Evolutionary conservation across 176 grass and related monocot genomes (phyloP).

Genomic region (Paspalum vaginatum): DNA sequence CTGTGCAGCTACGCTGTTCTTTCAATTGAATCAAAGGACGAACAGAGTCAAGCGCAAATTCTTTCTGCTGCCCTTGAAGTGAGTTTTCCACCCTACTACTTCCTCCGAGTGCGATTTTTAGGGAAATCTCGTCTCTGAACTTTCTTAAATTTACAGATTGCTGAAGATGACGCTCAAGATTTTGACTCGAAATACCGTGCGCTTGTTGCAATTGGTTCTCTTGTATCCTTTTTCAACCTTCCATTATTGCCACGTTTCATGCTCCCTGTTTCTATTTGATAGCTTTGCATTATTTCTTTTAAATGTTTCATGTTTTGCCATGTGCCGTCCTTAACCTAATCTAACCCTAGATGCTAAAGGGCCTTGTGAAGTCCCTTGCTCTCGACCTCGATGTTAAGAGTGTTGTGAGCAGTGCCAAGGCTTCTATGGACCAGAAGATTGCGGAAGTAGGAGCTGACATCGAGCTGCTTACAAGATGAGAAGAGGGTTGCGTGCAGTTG

Average conservation of each 20-base stretch:
- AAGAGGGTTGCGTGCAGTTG: background rate
- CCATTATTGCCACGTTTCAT: background rate
- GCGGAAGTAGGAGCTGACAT: conserved; percentile 82
- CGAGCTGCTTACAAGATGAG: conserved; percentile 72
- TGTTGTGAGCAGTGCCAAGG: conserved; percentile 62
- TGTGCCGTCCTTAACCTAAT: conserved; percentile 51
- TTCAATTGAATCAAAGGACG: conserved; percentile 81
- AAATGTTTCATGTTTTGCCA: conserved; percentile 10
- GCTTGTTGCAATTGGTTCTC: conserved; percentile 83
- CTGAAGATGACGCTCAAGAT: conserved; percentile 82
- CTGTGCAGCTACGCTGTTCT: conserved; percentile 81
- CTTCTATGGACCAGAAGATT: conserved; percentile 76
- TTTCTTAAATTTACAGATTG: conserved; percentile 71
- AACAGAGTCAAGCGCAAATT: conserved; percentile 87
- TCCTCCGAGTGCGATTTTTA: background rate
- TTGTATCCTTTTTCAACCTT: conserved; percentile 80
- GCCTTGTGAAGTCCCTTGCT: conserved; percentile 85
- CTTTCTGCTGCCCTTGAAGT: conserved; percentile 90
- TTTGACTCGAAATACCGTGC: conserved; percentile 79
- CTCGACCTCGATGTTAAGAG: conserved; percentile 85
- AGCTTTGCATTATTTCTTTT: background rate
- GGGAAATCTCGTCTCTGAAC: conserved; percentile 20
- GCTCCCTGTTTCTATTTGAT: conserved; percentile 8
- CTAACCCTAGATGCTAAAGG: conserved; percentile 76
- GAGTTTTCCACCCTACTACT: conserved; percentile 8